Evolutionary conservation across 139 green algal species (phyloP).

Genomic region (Chlamydomonas sp.): DNA sequence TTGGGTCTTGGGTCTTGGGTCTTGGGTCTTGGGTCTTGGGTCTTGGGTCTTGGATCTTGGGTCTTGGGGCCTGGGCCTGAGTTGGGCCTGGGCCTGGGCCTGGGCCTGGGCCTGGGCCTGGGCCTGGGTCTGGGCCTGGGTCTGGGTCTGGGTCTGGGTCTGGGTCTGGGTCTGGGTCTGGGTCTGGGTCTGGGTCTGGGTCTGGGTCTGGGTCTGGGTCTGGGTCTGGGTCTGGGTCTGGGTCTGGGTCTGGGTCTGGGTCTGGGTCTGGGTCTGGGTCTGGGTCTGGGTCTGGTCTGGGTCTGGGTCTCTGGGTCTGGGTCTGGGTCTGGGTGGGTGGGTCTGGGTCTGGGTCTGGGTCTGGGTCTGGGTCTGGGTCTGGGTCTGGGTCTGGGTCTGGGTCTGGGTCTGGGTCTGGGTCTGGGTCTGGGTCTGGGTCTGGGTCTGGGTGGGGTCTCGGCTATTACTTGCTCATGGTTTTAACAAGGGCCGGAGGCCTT

Average conservation of each 20-base stretch:
- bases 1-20: no score
- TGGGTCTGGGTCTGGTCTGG: constrained; percentile 4
- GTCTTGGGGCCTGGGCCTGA: neutral
- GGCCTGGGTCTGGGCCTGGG: constrained; percentile 11
- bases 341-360: constrained; percentile 6
- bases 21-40: no score
- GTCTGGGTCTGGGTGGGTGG: constrained; percentile 7
- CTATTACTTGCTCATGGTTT: no score
- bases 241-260: constrained; percentile 13
- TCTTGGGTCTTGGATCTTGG: no score
- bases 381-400: constrained; percentile 12
- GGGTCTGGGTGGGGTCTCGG: constrained; percentile 11
- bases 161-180: constrained; percentile 13
- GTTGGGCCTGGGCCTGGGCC: constrained; percentile 8
- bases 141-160: constrained; percentile 8
- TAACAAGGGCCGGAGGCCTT: no score
- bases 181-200: constrained; percentile 11
- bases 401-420: constrained; percentile 12
- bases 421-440: constrained; percentile 13
- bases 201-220: constrained; percentile 9
- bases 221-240: constrained; percentile 12
- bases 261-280: constrained; percentile 12
- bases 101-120: constrained; percentile 11
- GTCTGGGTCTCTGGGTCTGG: constrained; percentile 12
- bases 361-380: constrained; percentile 14